Percentiles rank a stretch among this genome's conserved stretches.
These are phyloP conservation scores for Epichloe bromicola DNA, from an alignment of 2,329 filamentous ascomycete species.

Conservation along the genomic window DNA sequence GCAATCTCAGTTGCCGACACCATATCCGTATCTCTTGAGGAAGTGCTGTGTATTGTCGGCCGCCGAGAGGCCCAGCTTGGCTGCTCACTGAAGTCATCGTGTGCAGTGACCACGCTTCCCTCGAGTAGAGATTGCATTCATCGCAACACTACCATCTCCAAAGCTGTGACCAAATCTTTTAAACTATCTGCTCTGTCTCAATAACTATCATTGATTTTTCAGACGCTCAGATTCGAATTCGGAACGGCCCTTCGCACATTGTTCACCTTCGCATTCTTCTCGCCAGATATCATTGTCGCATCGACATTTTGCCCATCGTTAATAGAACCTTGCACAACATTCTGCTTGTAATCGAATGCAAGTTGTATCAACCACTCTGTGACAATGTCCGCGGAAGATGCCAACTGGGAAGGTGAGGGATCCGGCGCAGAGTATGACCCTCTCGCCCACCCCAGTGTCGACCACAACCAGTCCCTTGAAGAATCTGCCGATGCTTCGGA, in stretches of 20 bases:
- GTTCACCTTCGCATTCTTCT: neutral
- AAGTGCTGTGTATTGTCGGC: constrained; percentile 1
- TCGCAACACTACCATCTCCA: neutral
- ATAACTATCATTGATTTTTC: too few species aligned
- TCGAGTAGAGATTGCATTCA: neutral
- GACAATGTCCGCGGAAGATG: constrained; percentile 27
- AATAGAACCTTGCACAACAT: neutral
- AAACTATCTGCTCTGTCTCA: neutral
- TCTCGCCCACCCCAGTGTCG: constrained; percentile 37
- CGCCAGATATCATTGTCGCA: neutral
- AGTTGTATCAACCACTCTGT: neutral
- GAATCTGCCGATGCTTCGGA: constrained; percentile 32
- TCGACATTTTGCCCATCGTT: neutral
- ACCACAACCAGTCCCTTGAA: constrained; percentile 39
- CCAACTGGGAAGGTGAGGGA: constrained; percentile 39
- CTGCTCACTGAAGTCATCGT: neutral
- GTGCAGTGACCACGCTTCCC: neutral
- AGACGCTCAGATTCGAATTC: neutral
- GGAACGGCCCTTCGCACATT: neutral
- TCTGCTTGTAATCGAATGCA: neutral
- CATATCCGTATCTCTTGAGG: neutral
- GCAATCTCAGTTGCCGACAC: neutral
- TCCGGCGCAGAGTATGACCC: constrained; percentile 43
- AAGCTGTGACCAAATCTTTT: neutral
- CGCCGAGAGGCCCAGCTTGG: neutral